Evolutionary conservation across 2,329 filamentous ascomycete species (phyloP), one percentile per base, ranked within the genome.

Genomic region (Fusarium sp.): DNA sequence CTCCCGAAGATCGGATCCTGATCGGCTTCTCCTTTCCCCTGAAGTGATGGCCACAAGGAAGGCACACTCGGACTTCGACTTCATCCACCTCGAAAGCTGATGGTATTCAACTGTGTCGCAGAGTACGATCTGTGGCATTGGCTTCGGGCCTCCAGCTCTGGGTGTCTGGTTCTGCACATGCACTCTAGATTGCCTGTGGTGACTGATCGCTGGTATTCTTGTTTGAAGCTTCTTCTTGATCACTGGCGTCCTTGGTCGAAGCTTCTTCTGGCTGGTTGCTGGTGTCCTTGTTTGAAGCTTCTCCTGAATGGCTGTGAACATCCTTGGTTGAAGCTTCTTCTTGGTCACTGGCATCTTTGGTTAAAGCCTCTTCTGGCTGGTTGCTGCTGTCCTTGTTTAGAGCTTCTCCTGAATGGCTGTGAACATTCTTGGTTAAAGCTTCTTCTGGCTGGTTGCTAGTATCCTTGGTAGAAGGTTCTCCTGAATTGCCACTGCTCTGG

Each of bases 1-100:
- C 34, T 37, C 34, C 34, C 34, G 10, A 37, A 37, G 34, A 37
- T 37, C 34, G 19, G 8, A 43, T 21, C 6, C 10, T 43, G 41
- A 21, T 11, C 21, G 19, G 16, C 23, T 39, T 26, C 10, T 13
- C 9, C 18, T 41, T 25, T 46, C 10, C 12, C 18, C 12, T 28
- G 49, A 75, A 75, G 16, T 18, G 19, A 50, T 78, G 75, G 14
- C 76, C 75, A 44, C 76, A 78, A 8, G 72, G 72, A 18, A 78
- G 68, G 45, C 69, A 75, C 3, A 57, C 61, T 21, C 50, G 54
- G 12, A 18, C 25, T 43, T 78, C 76, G 34, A 34, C 23, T 18
- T 1, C 13, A 12, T 13, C 21, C 46, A 41, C 10, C 7, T 19
- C 3, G 11, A 18, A 34, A n/a, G 23, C 21, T 10, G 7, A 11